phyloP scores from a whole-genome alignment of 192 early-diverging fungal genomes.

The Coemansia sp. region DNA sequence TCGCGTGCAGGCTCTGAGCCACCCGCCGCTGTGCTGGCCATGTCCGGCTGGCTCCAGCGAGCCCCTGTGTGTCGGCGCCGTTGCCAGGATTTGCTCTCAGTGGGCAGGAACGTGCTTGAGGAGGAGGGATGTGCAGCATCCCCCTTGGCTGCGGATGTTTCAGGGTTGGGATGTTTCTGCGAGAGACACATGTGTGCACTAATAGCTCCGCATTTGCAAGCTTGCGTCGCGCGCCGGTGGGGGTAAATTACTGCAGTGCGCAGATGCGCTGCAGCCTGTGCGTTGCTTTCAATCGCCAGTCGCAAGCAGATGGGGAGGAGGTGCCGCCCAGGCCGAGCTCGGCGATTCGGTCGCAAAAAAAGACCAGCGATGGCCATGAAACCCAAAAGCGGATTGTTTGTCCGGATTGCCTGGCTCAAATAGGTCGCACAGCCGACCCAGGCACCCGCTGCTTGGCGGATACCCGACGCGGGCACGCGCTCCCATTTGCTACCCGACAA shows the following conservation, averaged over 20 bases:
- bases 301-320: neutral
- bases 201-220: neutral
- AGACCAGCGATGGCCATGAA: too few relatives aligned
- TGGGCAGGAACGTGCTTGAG: too few relatives aligned
- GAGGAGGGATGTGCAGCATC: neutral
- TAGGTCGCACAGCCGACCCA: too few relatives aligned
- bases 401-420: too few relatives aligned
- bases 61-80: too few relatives aligned
- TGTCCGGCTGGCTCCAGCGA: neutral
- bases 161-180: neutral
- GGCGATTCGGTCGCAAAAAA: neutral
- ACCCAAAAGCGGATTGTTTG: too few relatives aligned
- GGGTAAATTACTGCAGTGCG: slow-evolving; percentile 16
- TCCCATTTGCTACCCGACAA: neutral
- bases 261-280: slow-evolving; percentile 4
- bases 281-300: slow-evolving; percentile 4
- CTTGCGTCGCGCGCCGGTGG: slow-evolving; percentile 3
- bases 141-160: too few relatives aligned
- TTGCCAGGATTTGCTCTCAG: too few relatives aligned
- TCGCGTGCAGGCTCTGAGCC: too few relatives aligned
- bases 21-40: neutral
- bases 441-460: too few relatives aligned
- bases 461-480: too few relatives aligned
- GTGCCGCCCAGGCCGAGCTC: neutral
- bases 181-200: neutral